Evolutionary conservation across 1,139 yeast genomes (phyloP).

Genomic region (Lodderomyces pseudojiufengensis): DNA sequence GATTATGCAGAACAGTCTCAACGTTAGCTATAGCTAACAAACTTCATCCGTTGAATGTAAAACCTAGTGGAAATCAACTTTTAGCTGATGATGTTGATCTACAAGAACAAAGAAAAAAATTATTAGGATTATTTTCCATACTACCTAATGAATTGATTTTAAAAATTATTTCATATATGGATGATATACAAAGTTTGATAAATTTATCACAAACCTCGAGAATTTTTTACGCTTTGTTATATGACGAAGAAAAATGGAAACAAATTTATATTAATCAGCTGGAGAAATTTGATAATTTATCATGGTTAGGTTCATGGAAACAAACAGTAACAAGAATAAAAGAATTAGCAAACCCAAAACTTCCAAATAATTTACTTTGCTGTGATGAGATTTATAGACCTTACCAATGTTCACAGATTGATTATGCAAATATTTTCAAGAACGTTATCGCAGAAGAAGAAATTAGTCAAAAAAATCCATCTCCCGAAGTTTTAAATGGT

Average conservation of each 20-base stretch:
- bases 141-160: slow-evolving; percentile 61
- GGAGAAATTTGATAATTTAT: slow-evolving; percentile 13
- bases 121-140: slow-evolving; percentile 49
- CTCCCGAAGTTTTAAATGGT: slow-evolving; percentile 22
- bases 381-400: slow-evolving; percentile 72
- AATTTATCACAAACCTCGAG: slow-evolving; percentile 57
- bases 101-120: slow-evolving; percentile 24
- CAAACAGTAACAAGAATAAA: slow-evolving; percentile 47
- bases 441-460: slow-evolving; percentile 49
- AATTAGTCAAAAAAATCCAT: slow-evolving; percentile 24
- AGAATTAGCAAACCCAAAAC: slow-evolving; percentile 40
- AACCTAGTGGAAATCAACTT: slow-evolving; percentile 65
- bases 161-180: slow-evolving; percentile 43
- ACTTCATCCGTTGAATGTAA: slow-evolving; percentile 68
- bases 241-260: slow-evolving; percentile 80
- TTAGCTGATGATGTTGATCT: slow-evolving; percentile 19
- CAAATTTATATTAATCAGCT: slow-evolving; percentile 41
- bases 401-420: slow-evolving; percentile 70
- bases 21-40: slow-evolving; percentile 21
- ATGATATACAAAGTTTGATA: slow-evolving; percentile 43
- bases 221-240: slow-evolving; percentile 65
- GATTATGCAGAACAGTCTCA: slow-evolving; percentile 19
- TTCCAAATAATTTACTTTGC: slow-evolving; percentile 34
- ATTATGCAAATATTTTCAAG: slow-evolving; percentile 48
- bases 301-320: slow-evolving; percentile 83